Conservation (phyloP, 164 flowering plant genomes). For the Houttuynia cordata region DNA sequence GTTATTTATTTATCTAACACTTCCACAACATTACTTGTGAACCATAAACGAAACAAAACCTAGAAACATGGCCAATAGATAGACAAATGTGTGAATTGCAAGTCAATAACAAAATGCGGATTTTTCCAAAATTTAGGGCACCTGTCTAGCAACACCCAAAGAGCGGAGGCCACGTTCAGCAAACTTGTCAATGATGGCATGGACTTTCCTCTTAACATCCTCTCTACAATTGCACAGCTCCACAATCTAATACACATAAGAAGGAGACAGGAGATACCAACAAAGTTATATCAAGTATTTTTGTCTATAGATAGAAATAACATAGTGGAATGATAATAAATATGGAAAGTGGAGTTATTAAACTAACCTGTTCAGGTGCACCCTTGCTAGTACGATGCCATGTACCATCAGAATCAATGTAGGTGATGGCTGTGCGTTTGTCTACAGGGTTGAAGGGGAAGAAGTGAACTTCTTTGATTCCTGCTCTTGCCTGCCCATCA, state of each 20-base stretch:
- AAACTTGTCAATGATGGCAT: constrained; percentile 23
- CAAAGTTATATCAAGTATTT: too few relatives aligned
- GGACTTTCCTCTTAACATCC: constrained; percentile 14
- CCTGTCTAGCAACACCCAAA: constrained; percentile 21
- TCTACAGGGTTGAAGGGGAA: constrained; percentile 75
- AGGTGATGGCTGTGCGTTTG: constrained; percentile 81
- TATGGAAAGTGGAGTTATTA: too few relatives aligned
- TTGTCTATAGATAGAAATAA: too few relatives aligned
- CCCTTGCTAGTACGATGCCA: constrained; percentile 84
- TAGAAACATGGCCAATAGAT: too few relatives aligned
- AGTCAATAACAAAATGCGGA: not conserved
- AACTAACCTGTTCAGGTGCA: constrained; percentile 68
- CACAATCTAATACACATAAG: constrained; percentile 14
- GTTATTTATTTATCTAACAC: too few relatives aligned
- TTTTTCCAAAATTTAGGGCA: too few relatives aligned
- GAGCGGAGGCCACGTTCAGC: constrained; percentile 30
- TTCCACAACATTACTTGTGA: too few relatives aligned
- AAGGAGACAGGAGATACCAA: not conserved
- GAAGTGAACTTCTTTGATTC: constrained; percentile 65
- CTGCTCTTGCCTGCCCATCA: constrained; percentile 52
- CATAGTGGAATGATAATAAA: too few relatives aligned
- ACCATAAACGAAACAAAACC: too few relatives aligned
- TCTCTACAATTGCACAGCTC: constrained; percentile 19
- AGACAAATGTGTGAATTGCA: not conserved
- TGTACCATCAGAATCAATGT: constrained; percentile 35